Base-by-base conservation (phyloP, 2,329 filamentous ascomycete species). In the Coniochaeta prunicola region DNA sequence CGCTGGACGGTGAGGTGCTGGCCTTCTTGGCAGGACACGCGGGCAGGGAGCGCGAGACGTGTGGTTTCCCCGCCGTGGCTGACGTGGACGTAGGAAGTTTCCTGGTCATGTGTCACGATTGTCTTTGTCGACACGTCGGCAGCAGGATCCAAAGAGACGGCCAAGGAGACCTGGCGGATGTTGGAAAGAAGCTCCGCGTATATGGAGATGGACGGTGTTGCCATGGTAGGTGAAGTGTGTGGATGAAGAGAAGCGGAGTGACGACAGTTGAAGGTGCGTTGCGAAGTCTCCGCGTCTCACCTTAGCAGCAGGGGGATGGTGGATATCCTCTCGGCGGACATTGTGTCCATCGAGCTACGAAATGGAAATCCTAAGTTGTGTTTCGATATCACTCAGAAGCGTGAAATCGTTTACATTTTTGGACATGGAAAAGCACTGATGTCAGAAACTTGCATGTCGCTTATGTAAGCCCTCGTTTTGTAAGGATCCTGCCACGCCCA, bases 181-280 rank as follows among this genome's bases (percentile, higher is more conserved):
- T 88, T 87, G 30, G 80, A 74, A 2, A 89, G 77, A 1, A 88
- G 76, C 71, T 89, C 86, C 5, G 85, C 85, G 67, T 89, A 88
- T 24, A 88, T 76, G 1, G 71, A 65, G 21, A 74, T 34, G 21
- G 58, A 17, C 4, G 58, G 15, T 24, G 53, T 33, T 15, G 30
- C 30, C 15, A 55, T 24, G 10, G 53, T 21, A n/a, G 17, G 26
- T 54, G 53, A 38, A 38, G n/a, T 38, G 19, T 38, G 36, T 38
- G 36, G n/a, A 38, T 38, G 40, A 24, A 45, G 12, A 45, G 40
- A 24, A 12, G 9, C 17, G 40, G 21, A 24, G 9, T 2, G 24
- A 21, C 21, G 38, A 2, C 2, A 24, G 40, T 2, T 45, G 19
- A 24, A 13, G 19, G 21, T 10, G 40, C 40, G 19, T 24, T 12